Conservation (phyloP, 1,284 basidiomycete genomes). For the Pisolithus thermaeus region DNA sequence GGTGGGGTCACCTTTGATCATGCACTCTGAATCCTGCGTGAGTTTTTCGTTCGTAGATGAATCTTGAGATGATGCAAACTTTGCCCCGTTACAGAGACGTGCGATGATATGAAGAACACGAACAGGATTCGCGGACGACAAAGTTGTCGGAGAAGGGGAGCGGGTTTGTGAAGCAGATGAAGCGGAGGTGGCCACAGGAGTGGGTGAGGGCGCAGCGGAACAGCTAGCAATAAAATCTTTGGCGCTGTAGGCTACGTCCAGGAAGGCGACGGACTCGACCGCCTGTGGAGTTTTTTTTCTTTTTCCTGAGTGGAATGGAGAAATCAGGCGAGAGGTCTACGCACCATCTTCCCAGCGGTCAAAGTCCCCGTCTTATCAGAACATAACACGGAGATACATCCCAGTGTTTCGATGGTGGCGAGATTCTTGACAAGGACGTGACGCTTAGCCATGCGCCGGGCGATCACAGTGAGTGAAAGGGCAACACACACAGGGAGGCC, state of each 20-base stretch:
- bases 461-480: slow-evolving; percentile 46
- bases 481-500: slow-evolving; percentile 49
- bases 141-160: too few species aligned
- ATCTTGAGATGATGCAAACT: slow-evolving; percentile 31
- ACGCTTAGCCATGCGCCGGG: slow-evolving; percentile 44
- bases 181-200: not conserved
- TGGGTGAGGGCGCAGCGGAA: slow-evolving; percentile 1
- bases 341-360: slow-evolving; percentile 37
- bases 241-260: slow-evolving; percentile 30
- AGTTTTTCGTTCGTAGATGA: slow-evolving; percentile 24
- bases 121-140: not conserved
- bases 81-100: slow-evolving; percentile 59
- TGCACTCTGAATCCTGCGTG: slow-evolving; percentile 31
- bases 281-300: slow-evolving; percentile 18
- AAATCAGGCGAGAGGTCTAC: slow-evolving; percentile 1
- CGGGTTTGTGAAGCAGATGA: too few species aligned
- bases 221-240: slow-evolving; percentile 21
- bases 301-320: not conserved
- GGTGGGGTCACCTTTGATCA: slow-evolving; percentile 58
- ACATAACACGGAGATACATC: slow-evolving; percentile 51
- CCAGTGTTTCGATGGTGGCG: slow-evolving; percentile 56
- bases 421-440: slow-evolving; percentile 56
- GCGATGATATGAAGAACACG: slow-evolving; percentile 39
- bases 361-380: slow-evolving; percentile 53
- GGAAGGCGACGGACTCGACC: slow-evolving; percentile 38